Evolutionary conservation across 2,329 filamentous ascomycete genomes (phyloP).

Genomic region (Hymenoscyphus fructigenus): DNA sequence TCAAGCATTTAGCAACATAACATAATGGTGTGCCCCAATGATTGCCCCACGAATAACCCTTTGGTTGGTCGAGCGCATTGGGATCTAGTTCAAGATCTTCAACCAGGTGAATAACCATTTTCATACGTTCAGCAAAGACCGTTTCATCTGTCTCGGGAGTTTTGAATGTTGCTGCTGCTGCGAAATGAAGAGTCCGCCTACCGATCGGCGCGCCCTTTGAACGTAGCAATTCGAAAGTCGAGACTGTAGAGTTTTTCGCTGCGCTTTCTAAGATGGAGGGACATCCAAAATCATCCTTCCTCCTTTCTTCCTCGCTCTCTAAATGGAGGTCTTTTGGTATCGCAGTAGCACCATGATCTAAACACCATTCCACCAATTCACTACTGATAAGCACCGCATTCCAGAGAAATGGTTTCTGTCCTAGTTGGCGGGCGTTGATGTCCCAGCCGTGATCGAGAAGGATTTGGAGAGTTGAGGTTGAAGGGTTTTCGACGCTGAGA

Average conservation of each 20-base stretch:
- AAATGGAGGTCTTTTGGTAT: background rate
- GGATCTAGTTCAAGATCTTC: background rate
- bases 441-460: background rate
- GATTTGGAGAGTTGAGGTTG: background rate
- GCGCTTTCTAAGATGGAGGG: background rate
- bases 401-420: background rate
- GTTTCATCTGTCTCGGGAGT: background rate
- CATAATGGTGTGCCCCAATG: slow-evolving; percentile 2
- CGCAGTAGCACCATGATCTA: background rate
- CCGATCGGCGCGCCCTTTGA: background rate
- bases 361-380: background rate
- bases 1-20: background rate
- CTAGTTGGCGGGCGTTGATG: background rate
- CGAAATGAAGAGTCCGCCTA: background rate
- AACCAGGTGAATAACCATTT: background rate
- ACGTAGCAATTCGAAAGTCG: background rate
- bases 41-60: background rate
- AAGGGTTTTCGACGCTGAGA: background rate
- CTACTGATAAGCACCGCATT: background rate
- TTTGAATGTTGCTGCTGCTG: background rate
- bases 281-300: background rate
- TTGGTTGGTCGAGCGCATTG: background rate
- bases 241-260: background rate
- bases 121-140: background rate
- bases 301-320: background rate